phyloP scores from a whole-genome alignment of 306 rosid species.

The Delonix regia region DNA sequence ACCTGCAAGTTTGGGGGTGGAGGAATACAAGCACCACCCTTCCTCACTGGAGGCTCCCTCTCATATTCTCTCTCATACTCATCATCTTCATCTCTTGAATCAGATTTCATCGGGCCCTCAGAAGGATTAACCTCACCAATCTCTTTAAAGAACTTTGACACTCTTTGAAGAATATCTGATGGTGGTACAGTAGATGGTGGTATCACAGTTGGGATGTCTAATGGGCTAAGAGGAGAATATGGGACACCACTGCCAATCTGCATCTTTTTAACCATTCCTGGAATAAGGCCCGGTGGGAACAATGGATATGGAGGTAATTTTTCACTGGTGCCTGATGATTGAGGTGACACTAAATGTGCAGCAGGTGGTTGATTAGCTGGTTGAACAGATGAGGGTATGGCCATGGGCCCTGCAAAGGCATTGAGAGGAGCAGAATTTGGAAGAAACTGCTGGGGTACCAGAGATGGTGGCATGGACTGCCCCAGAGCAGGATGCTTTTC shows the following conservation, averaged over 20 bases:
- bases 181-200: conserved; percentile 92
- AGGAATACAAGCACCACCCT: conserved; percentile 98
- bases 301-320: conserved; percentile 89
- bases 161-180: conserved; percentile 86
- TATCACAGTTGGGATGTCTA: conserved; percentile 90
- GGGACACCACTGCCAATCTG: conserved; percentile 98
- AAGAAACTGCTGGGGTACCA: conserved; percentile 67
- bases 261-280: conserved; percentile 99
- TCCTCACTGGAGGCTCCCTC: conserved; percentile 58
- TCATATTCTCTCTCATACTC: conserved; percentile 62
- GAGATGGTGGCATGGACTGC: conserved; percentile 56
- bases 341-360: conserved; percentile 60
- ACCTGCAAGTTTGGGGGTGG: conserved; percentile 91
- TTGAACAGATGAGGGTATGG: conserved; percentile 73
- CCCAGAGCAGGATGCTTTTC: conserved; percentile 65
- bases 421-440: conserved; percentile 60
- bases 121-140: conserved; percentile 96
- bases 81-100: conserved; percentile 72
- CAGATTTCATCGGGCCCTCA: conserved; percentile 79
- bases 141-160: conserved; percentile 88
- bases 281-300: conserved; percentile 97
- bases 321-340: conserved; percentile 57
- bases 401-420: conserved; percentile 67
- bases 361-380: conserved; percentile 62
- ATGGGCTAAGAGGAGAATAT: conserved; percentile 88